Evolutionary conservation across 108 stramenopile species (phyloP), one percentile per base, ranked within the genome.

Genomic region (Schizochytrium sp.): DNA sequence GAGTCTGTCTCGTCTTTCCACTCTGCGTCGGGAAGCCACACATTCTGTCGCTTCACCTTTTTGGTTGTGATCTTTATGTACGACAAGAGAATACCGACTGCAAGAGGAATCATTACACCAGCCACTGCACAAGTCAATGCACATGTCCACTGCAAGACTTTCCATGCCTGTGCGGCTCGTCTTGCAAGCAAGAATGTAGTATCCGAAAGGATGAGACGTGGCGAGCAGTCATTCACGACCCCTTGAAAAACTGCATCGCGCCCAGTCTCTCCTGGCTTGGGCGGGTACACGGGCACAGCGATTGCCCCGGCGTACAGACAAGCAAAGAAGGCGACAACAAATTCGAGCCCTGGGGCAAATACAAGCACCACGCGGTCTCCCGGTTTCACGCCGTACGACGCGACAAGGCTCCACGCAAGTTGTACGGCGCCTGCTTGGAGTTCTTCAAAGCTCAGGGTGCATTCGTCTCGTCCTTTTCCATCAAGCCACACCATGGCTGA

Each of bases 331-430:
- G 97, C 94, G 10, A 98, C 89, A 55, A 97, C 95, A 88, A 98
- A 99, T 41, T 98, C 96, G 18, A 98, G 94, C 5, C 97, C 97
- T 6, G 98, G 98, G 28, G 97, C 95, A 88, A 98, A 99, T 19
- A 98, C 98, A 55, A 99, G 92, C 5, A 99, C 87, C 4, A 95
- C 95, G n/a, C 97, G 92, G 92, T 96, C 96, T 28, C 96, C 96
- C 2, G 63, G 14, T 10, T 8, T 10, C 25, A 69, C 76, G 6
- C 19, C 23, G 25, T 83, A 12, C 76, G 44, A 45, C 16, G n/a
- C 3, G 76, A 12, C 6, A 6, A 83, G 76, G 6, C 48, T 18
- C 12, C 48, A 12, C 45, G 76, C 6, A 21, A 83, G 28, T 6
- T 47, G 8, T 6, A 3, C 76, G 45, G 48, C 28, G 25, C 51